Evolutionary conservation across 2,329 filamentous ascomycete species (phyloP), one percentile per base, ranked within the genome.

Genomic region (Alternaria sp.): DNA sequence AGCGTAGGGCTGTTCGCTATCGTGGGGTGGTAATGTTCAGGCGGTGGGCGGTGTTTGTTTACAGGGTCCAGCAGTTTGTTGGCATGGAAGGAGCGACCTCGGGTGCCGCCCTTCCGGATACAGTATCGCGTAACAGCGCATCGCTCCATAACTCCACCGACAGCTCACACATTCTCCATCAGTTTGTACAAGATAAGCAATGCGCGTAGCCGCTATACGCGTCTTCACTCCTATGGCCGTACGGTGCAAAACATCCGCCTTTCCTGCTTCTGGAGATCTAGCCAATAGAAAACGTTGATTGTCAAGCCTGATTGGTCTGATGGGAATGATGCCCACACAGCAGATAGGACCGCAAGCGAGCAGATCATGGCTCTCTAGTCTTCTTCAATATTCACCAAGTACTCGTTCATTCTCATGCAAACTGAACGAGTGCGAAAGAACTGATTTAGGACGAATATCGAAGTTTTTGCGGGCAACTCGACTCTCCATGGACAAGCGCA

Each of bases 1-100:
- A n/a, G 36, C 30, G 30, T 34, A 30, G 39, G 32, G 26, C 34
- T 53, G 30, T 26, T 55, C 34, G 24, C n/a, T 49, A 48, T 38
- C 41, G 56, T 54, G 56, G 59, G 41, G 51, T 54, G 54, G 39
- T 48, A 43, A 24, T 59, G 56, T 47, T 52, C n/a, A 41, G 42
- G 55, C 43, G 51, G 34, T 59, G 54, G 38, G 54, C 32, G 28
- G 46, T 62, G 60, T 62, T 54, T 56, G 55, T 59, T 56, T 57
- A 54, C 48, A 54, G 44, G 44, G 51, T 59, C 54, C 44, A 57
- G 16, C 47, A 36, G 14, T 51, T 44, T 49, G 60, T 62, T 62
- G 60, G 59, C 59, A 58, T 46, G 54, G 59, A 56, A 61, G 36
- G 59, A 34, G 36, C 43, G 43, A 44, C 42, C 48, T 44, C 32